A percentile compares a stretch with the other conserved stretches of the same genome.
Evolutionary conservation across 768 basidiomycete genomes (phyloP).

Genomic region (Lactarius hengduanensis): DNA sequence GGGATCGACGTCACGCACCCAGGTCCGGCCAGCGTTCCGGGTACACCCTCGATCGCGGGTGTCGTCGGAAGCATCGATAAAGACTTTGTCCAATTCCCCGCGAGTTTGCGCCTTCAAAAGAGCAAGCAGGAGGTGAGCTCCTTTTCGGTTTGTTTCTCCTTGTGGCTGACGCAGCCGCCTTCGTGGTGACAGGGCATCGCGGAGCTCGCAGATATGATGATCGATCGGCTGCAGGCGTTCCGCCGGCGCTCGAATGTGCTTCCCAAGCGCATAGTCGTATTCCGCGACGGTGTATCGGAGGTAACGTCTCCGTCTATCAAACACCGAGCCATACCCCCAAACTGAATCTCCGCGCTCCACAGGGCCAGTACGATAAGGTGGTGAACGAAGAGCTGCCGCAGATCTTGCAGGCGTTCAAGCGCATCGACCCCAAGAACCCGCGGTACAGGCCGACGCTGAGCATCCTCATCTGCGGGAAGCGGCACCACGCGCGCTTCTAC

Average conservation of each 20-base stretch:
- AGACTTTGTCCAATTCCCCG: constrained; percentile 74
- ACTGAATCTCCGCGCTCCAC: neutral
- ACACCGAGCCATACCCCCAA: neutral
- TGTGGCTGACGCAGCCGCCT: neutral
- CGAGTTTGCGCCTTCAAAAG: constrained; percentile 65
- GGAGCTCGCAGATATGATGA: constrained; percentile 62
- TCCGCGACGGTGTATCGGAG: constrained; percentile 82
- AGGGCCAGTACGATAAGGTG: constrained; percentile 75
- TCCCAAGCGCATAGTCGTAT: constrained; percentile 69
- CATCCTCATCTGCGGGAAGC: constrained; percentile 79
- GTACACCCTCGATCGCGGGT: constrained; percentile 81
- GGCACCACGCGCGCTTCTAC: constrained; percentile 62
- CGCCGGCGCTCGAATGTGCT: constrained; percentile 48
- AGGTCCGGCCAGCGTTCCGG: constrained; percentile 59
- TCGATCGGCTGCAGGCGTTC: constrained; percentile 63
- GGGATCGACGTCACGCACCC: constrained; percentile 87
- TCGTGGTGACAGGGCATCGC: constrained; percentile 61
- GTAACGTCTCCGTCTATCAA: constrained; percentile 39
- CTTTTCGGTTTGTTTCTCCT: no score
- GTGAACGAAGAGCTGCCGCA: constrained; percentile 58
- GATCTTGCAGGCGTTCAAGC: constrained; percentile 60
- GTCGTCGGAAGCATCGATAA: constrained; percentile 76
- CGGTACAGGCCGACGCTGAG: constrained; percentile 63
- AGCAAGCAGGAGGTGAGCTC: constrained; percentile 43
- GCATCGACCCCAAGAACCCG: constrained; percentile 43